Percentiles rank a stretch among this genome's conserved stretches.
Evolutionary conservation across 306 rosid species (phyloP).

Genomic region (Fragaria vesca): DNA sequence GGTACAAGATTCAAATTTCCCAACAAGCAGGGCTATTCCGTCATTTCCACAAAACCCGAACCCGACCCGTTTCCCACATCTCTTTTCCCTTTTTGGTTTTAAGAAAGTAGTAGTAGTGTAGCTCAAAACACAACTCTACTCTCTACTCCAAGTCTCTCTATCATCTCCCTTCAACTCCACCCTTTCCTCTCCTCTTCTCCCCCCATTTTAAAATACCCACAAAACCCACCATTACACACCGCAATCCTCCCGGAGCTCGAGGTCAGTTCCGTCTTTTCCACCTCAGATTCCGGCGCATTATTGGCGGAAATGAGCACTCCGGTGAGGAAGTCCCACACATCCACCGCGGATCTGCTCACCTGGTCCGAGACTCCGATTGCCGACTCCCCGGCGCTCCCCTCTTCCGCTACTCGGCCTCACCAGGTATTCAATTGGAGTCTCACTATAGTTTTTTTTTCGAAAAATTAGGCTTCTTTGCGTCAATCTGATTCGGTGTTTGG

Average conservation of each 20-base stretch:
- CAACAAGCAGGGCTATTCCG: not conserved
- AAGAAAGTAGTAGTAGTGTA: constrained; percentile 38
- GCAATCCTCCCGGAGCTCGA: constrained; percentile 26
- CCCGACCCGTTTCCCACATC: not conserved
- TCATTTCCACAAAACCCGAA: not conserved
- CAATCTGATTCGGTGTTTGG: not conserved
- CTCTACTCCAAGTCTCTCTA: constrained; percentile 22
- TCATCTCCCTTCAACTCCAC: constrained; percentile 40
- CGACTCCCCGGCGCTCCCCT: constrained; percentile 58
- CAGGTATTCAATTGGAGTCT: constrained; percentile 49
- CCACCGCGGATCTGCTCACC: constrained; percentile 98
- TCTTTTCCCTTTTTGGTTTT: constrained; percentile 17
- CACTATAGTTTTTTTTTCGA: not conserved
- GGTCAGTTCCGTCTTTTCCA: constrained; percentile 41
- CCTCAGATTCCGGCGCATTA: not conserved
- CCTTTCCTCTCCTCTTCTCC: not conserved
- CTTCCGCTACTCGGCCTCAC: constrained; percentile 64
- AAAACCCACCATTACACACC: not conserved
- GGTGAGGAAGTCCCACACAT: constrained; percentile 88
- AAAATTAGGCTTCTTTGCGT: not conserved
- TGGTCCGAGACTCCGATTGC: constrained; percentile 78
- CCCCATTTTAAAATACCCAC: not conserved
- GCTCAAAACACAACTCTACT: constrained; percentile 28
- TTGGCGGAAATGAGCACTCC: constrained; percentile 61
- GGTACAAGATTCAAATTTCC: constrained; percentile 45